Evolutionary conservation across 2,329 filamentous ascomycete species (phyloP).

Genomic region (Magnaporthiopsis poae): DNA sequence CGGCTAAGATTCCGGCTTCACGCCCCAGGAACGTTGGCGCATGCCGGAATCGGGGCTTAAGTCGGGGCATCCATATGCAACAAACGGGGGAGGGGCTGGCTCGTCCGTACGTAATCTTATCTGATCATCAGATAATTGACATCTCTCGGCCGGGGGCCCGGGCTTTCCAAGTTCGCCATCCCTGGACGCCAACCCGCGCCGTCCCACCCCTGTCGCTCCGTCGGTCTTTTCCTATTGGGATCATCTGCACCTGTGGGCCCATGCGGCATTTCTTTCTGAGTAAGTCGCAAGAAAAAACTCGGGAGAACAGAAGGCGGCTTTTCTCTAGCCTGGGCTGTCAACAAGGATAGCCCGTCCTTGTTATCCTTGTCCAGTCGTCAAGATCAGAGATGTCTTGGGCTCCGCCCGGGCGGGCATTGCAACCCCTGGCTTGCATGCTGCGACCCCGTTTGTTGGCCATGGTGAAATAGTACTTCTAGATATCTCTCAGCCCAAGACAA

Average conservation of each 20-base stretch:
- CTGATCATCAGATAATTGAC: conserved; percentile 7
- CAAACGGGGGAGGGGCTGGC: neutral
- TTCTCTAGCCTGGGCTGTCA: neutral
- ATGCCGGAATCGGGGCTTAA: neutral
- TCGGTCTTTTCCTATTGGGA: neutral
- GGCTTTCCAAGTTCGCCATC: neutral
- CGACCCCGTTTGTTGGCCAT: neutral
- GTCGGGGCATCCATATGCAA: neutral
- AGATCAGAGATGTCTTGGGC: neutral
- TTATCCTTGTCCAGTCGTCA: neutral
- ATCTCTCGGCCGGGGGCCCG: neutral
- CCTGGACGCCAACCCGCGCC: no score
- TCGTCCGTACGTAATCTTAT: conserved; percentile 4
- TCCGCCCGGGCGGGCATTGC: neutral
- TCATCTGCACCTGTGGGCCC: neutral
- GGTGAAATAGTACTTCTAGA: neutral
- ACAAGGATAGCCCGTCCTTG: neutral
- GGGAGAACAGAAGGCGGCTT: neutral
- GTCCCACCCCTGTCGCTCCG: neutral
- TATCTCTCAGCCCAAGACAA: neutral
- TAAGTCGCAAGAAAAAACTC: neutral
- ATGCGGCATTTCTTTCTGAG: neutral
- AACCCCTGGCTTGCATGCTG: neutral
- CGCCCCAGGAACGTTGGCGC: neutral
- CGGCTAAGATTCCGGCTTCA: neutral